Evolutionary conservation across 2,329 filamentous ascomycete species (phyloP).

Genomic region (Neospermospora avenae): DNA sequence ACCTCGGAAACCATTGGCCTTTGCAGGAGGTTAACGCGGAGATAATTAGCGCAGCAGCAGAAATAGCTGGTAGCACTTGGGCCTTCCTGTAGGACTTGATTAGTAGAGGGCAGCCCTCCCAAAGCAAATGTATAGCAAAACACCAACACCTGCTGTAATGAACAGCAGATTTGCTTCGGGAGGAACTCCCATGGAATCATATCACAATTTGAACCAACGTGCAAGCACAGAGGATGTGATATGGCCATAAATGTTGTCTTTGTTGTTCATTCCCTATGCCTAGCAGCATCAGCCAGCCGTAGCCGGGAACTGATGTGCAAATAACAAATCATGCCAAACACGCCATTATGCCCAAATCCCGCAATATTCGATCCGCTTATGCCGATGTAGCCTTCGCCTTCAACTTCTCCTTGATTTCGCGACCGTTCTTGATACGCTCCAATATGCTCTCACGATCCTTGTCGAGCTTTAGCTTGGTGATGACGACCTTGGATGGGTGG

Average conservation of each 20-base stretch:
- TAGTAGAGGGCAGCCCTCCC: constrained; percentile 30
- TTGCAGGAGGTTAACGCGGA: constrained; percentile 66
- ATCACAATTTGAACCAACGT: constrained; percentile 51
- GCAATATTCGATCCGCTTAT: background rate
- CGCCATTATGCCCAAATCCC: constrained; percentile 15
- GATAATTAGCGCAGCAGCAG: constrained; percentile 70
- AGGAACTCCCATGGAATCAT: constrained; percentile 71
- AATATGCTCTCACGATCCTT: constrained; percentile 90
- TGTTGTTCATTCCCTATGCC: constrained; percentile 33
- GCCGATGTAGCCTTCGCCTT: constrained; percentile 32
- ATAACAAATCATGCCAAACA: constrained; percentile 28
- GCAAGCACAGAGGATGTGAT: constrained; percentile 52
- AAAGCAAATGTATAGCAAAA: constrained; percentile 35
- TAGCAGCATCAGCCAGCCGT: constrained; percentile 26
- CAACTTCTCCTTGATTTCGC: constrained; percentile 68
- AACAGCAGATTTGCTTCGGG: constrained; percentile 52
- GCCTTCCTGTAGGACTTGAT: constrained; percentile 13
- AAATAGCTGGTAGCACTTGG: constrained; percentile 4
- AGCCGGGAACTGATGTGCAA: constrained; percentile 19
- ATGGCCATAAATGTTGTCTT: constrained; percentile 57
- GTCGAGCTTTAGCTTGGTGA: constrained; percentile 98
- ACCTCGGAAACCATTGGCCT: constrained; percentile 76
- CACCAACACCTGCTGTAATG: constrained; percentile 19
- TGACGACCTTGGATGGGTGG: constrained; percentile 94
- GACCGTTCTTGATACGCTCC: constrained; percentile 77